Percentiles rank a stretch among this genome's conserved stretches.
Evolutionary conservation across 805 yeast genomes (phyloP).

Genomic region (Metschnikowia proteae): DNA sequence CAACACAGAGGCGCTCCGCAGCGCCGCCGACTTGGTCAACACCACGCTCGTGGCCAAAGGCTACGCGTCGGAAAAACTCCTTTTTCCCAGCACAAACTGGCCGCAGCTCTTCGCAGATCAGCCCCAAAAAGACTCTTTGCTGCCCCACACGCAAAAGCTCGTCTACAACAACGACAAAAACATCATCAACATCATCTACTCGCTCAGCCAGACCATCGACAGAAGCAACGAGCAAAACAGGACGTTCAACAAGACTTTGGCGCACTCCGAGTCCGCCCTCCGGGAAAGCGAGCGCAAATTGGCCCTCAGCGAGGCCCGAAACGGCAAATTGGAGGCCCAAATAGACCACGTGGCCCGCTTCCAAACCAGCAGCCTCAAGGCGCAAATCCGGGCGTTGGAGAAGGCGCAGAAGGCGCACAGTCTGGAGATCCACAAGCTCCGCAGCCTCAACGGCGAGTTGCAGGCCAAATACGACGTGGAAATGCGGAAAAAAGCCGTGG

Average conservation of each 20-base stretch:
- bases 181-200: constrained; percentile 35
- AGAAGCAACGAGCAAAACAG: constrained; percentile 31
- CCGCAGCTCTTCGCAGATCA: constrained; percentile 28
- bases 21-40: constrained; percentile 38
- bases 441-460: constrained; percentile 27
- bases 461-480: constrained; percentile 35
- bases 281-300: constrained; percentile 22
- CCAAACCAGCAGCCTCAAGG: constrained; percentile 18
- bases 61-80: constrained; percentile 28
- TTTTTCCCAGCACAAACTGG: constrained; percentile 37
- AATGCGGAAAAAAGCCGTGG: constrained; percentile 29
- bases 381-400: constrained; percentile 12
- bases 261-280: constrained; percentile 29
- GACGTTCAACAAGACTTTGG: constrained; percentile 26
- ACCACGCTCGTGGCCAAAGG: constrained; percentile 33
- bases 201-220: constrained; percentile 30
- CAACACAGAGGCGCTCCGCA: constrained; percentile 31
- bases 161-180: constrained; percentile 37
- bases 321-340: constrained; percentile 18
- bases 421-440: constrained; percentile 28
- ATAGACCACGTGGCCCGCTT: constrained; percentile 15
- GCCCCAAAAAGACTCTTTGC: constrained; percentile 10
- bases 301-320: constrained; percentile 20
- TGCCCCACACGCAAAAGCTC: constrained; percentile 25
- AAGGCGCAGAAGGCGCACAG: constrained; percentile 24